Base-by-base conservation (phyloP, 2,329 filamentous ascomycete genomes). In the Raffaelea ambrosiae region DNA sequence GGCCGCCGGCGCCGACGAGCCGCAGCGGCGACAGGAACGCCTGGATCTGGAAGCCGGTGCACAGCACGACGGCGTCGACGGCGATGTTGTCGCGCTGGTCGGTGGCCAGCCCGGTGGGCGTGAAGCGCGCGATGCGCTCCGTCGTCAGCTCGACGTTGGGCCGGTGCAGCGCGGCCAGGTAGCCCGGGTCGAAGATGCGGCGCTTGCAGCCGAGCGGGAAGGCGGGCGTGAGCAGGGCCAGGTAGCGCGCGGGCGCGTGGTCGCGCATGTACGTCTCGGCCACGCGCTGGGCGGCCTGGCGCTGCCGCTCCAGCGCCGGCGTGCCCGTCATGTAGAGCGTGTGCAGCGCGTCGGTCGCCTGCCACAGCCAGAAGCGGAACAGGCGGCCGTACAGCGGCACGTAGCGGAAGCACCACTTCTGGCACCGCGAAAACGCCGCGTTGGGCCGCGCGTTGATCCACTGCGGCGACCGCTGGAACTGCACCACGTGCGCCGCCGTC, bases 11-110 rank as follows among this genome's bases (percentile, higher is more conserved):
- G 19, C 61, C 61, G 14, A 55, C 26, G 35, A 63, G 56, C 8
- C 57, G 22, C 56, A 61, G 59, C 3, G 59, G 57, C 11, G 54
- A 48, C 13, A 62, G 43, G 44, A 62, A 60, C 18, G 55, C 46
- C 4, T 50, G 48, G 5, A 58, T 52, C 1, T 57, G 68, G 54
- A 72, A 72, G 16, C 69, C 68, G 3, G 69, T 72, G 7, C 69
- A 69, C 8, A 70, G 54, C 14, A 64, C 66, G 48, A 72, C 62
- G 3, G 68, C 62, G 31, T 72, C 69, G n/a, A n/a, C n/a, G n/a
- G n/a, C n/a, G 42, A 71, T 62, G 29, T 71, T 66, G 20, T 66
- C 53, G 22, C 65, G 62, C 3, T 61, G 63, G 1, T 66, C 68
- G 23, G 69, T 33, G 4, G 53, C 57, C 31, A 71, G 63, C 1